These are phyloP conservation scores for Cytospora piceae DNA, from an alignment of 2,329 filamentous ascomycete species.

Conservation along the genomic window DNA sequence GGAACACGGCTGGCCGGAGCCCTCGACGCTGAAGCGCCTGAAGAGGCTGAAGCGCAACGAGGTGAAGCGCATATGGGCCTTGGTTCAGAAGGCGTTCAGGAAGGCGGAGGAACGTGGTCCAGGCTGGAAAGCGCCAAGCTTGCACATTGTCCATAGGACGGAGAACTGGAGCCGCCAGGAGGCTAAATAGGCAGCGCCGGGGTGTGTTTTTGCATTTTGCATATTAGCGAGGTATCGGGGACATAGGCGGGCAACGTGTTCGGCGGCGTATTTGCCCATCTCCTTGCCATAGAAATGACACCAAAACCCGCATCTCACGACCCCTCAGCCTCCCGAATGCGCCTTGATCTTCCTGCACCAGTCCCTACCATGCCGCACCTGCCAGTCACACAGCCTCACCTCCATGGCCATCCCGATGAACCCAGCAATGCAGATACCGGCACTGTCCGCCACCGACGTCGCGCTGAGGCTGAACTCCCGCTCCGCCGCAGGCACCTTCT, in stretches of 20 bases:
- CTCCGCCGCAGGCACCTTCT: conserved; percentile 75
- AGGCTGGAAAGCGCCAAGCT: conserved; percentile 17
- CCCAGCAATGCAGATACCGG: conserved; percentile 85
- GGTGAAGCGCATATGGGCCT: conserved; percentile 28
- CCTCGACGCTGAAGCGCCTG: conserved; percentile 21
- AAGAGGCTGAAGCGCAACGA: conserved; percentile 27
- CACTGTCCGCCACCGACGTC: conserved; percentile 90
- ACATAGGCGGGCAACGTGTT: not conserved
- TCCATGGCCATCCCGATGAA: conserved; percentile 84
- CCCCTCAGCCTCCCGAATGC: conserved; percentile 34
- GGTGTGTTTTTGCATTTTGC: not conserved
- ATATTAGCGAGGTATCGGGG: not conserved
- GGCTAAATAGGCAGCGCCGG: conserved; percentile 4
- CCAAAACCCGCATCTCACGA: not conserved
- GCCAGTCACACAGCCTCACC: conserved; percentile 78
- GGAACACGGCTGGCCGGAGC: conserved; percentile 30
- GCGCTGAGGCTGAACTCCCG: conserved; percentile 90
- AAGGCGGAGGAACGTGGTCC: conserved; percentile 15
- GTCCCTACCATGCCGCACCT: conserved; percentile 77
- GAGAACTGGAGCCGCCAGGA: conserved; percentile 26
- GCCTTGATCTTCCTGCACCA: conserved; percentile 66
- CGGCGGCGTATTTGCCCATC: not conserved
- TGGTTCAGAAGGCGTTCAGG: conserved; percentile 23
- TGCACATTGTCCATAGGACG: conserved; percentile 29
- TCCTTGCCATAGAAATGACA: not conserved